Evolutionary conservation across 768 basidiomycete species (phyloP), one percentile per base, ranked within the genome.

Genomic region (Lactarius trivialis): DNA sequence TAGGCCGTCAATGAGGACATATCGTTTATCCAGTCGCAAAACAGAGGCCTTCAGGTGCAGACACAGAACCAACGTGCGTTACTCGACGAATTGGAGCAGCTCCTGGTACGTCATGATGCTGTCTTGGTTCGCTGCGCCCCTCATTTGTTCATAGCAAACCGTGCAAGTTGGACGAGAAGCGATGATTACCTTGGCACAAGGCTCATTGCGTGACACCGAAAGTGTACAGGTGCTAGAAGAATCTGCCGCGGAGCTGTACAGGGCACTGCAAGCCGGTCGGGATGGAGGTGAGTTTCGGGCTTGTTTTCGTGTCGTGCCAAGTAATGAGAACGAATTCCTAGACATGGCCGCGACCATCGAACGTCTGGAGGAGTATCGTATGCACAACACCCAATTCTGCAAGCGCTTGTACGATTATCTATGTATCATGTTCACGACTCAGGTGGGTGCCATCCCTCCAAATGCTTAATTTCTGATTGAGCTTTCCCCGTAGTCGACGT

Each of bases 271-370:
- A 69, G 92, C 93, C 0, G 89, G 92, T 7, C 79, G 88, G 66
- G 96, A 98, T 70, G 88, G 89, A 68, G 93, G 93, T 92, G 64
- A 55, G 75, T 57, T 24, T 39, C n/a, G 45, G 37, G 17, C 26
- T 48, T 49, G 9, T 55, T 53, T 51, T n/a, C 51, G 37, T 48
- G 21, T 7, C 19, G 8, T 51, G 17, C 41, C n/a, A 8, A 21
- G 55, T 39, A 9, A 11, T 36, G 36, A 19, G 34, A 8, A 53
- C 19, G 4, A 48, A 0, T 48, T 15, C 55, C 68, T 68, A 86
- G 96, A 96, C 70, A 96, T 98, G 86, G 93, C 94, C n/a, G 94
- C 94, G 7, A 94, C 93, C 0, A 95, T 95, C 82, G 94, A 94
- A 74, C 79, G 94, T 30, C 76, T 97, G 64, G 84, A 87, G 64